Conservation (phyloP, 352 stramenopile genomes). For the Globisporangium recalcitrans region DNA sequence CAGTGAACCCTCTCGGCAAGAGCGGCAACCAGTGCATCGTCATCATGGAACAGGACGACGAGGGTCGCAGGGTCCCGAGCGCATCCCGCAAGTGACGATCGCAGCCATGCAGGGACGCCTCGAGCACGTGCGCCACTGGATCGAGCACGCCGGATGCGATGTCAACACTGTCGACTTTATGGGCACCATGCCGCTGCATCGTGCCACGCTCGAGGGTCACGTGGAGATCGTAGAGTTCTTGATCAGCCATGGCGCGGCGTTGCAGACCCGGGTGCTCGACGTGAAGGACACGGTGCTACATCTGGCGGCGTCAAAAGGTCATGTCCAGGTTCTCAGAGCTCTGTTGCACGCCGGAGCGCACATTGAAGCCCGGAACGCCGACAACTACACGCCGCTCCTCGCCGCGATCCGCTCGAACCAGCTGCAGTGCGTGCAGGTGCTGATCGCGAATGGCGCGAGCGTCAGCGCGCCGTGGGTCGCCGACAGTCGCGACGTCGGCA, state of each 20-base stretch:
- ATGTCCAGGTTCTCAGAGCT: constrained; percentile 18
- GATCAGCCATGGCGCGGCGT: constrained; percentile 17
- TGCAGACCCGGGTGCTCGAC: constrained; percentile 16
- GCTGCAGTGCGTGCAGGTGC: constrained; percentile 27
- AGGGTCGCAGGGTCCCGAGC: background rate
- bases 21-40: background rate
- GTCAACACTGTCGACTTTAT: constrained; percentile 14
- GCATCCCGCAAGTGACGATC: constrained; percentile 11
- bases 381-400: constrained; percentile 30
- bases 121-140: constrained; percentile 20
- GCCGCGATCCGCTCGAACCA: constrained; percentile 28
- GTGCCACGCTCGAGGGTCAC: constrained; percentile 21
- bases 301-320: constrained; percentile 28
- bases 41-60: background rate
- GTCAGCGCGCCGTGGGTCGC: constrained; percentile 12
- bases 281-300: constrained; percentile 36
- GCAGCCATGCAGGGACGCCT: constrained; percentile 19
- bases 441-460: constrained; percentile 26
- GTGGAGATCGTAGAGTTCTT: constrained; percentile 25
- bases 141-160: constrained; percentile 18
- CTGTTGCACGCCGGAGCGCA: constrained; percentile 29
- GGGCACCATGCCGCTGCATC: constrained; percentile 17
- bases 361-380: constrained; percentile 23
- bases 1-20: background rate
- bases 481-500: constrained; percentile 15